A percentile compares a stretch with the other conserved stretches of the same genome.
Evolutionary conservation across 164 flowering plant species (phyloP).

Genomic region (Macadamia tetraphylla): DNA sequence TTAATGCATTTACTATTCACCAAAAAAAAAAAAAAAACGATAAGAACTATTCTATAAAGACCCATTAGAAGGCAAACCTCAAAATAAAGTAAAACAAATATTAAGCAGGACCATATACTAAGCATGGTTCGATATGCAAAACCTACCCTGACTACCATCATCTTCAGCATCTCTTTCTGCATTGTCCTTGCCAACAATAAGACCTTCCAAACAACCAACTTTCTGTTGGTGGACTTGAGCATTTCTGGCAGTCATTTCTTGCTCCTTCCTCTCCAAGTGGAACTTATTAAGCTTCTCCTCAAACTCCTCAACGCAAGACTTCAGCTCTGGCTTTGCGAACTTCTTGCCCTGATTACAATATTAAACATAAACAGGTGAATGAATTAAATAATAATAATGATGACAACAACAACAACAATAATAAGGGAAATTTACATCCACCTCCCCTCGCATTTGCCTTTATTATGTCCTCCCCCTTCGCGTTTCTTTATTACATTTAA

Average conservation of each 20-base stretch:
- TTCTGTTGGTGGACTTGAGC: conserved; percentile 75
- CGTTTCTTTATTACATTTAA: no score
- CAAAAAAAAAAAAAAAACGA: no score
- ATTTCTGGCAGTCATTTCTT: conserved; percentile 78
- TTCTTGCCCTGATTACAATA: conserved; percentile 60
- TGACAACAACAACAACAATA: no score
- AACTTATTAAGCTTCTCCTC: conserved; percentile 82
- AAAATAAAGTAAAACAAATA: conserved; percentile 4
- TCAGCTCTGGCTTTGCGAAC: conserved; percentile 90
- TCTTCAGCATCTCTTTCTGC: conserved; percentile 38
- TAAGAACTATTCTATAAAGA: no score
- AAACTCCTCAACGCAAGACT: conserved; percentile 79
- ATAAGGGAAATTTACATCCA: no score
- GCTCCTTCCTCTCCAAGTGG: conserved; percentile 82
- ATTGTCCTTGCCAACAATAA: conserved; percentile 15
- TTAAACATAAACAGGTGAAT: no score
- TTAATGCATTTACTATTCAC: no score
- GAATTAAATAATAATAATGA: no score
- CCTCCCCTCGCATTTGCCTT: no score
- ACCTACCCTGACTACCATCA: conserved; percentile 45
- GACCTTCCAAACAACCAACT: conserved; percentile 32
- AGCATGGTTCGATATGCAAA: not conserved
- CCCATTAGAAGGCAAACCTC: not conserved
- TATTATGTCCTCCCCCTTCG: no score
- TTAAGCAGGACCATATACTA: conserved; percentile 1